Conservation (phyloP, 208 protist genomes). For the Porcisia deanei region DNA sequence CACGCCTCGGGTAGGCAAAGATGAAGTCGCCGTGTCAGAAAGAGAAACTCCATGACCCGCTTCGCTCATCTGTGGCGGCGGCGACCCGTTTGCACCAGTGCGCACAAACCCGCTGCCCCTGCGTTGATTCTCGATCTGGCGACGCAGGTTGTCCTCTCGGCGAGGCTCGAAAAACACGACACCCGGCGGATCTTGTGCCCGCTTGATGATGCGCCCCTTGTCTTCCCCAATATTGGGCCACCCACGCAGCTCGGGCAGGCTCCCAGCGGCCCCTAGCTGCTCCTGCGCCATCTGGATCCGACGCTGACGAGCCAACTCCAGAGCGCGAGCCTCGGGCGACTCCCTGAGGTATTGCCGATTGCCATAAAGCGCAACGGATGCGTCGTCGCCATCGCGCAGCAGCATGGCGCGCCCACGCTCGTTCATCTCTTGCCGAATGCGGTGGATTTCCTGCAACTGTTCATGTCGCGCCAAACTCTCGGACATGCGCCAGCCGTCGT, state of each 20-base stretch:
- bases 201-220: slow-evolving; percentile 62
- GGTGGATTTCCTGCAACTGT: slow-evolving; percentile 73
- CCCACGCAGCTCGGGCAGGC: slow-evolving; percentile 39
- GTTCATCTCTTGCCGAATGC: slow-evolving; percentile 70
- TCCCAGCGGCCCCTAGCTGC: slow-evolving; percentile 21
- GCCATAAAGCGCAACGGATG: slow-evolving; percentile 4
- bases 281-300: slow-evolving; percentile 52
- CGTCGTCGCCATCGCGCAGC: slow-evolving; percentile 10
- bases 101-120: slow-evolving; percentile 14
- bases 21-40: background rate
- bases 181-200: slow-evolving; percentile 61
- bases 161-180: slow-evolving; percentile 74
- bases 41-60: background rate
- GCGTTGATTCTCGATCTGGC: slow-evolving; percentile 53
- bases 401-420: slow-evolving; percentile 42
- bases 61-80: background rate
- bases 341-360: slow-evolving; percentile 38
- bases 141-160: slow-evolving; percentile 35
- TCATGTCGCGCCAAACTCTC: slow-evolving; percentile 76
- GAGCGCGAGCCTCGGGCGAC: slow-evolving; percentile 44
- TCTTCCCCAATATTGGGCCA: slow-evolving; percentile 67
- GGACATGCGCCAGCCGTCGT: slow-evolving; percentile 82
- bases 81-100: background rate
- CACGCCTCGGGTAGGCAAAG: background rate
- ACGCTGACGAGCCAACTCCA: slow-evolving; percentile 70